Conservation (phyloP, 306 rosid species). For the Aeschynomene evenia region DNA sequence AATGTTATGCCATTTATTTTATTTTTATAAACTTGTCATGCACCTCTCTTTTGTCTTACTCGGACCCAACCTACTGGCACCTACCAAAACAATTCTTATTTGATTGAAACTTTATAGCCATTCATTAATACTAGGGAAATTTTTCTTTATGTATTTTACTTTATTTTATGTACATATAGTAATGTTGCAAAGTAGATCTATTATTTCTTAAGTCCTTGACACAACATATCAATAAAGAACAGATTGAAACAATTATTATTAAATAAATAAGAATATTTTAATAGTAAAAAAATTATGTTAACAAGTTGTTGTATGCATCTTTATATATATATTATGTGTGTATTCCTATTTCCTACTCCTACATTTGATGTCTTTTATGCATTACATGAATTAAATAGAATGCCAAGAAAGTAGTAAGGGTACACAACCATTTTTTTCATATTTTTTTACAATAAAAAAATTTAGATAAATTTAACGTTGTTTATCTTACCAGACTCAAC, state of each 20-base stretch:
- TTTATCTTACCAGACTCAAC: too few species aligned
- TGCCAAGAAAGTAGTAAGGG: not conserved
- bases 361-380: not conserved
- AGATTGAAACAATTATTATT: not conserved
- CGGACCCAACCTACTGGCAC: conserved; percentile 28
- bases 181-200: not conserved
- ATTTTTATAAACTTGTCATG: conserved; percentile 27
- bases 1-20: conserved; percentile 6
- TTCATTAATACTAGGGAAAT: not conserved
- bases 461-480: too few species aligned
- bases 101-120: not conserved
- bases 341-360: too few species aligned
- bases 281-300: not conserved
- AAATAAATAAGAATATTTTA: too few species aligned
- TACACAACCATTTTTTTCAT: not conserved
- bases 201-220: not conserved
- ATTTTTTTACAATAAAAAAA: not conserved
- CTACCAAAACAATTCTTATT: conserved; percentile 27
- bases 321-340: too few species aligned
- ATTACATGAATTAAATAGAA: not conserved
- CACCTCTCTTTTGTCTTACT: conserved; percentile 33
- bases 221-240: not conserved
- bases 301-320: not conserved
- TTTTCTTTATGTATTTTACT: not conserved
- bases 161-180: not conserved